Percentiles rank a stretch among this genome's conserved stretches.
phyloP scores from a whole-genome alignment of 441 rosid species.

The Corymbia calophylla region DNA sequence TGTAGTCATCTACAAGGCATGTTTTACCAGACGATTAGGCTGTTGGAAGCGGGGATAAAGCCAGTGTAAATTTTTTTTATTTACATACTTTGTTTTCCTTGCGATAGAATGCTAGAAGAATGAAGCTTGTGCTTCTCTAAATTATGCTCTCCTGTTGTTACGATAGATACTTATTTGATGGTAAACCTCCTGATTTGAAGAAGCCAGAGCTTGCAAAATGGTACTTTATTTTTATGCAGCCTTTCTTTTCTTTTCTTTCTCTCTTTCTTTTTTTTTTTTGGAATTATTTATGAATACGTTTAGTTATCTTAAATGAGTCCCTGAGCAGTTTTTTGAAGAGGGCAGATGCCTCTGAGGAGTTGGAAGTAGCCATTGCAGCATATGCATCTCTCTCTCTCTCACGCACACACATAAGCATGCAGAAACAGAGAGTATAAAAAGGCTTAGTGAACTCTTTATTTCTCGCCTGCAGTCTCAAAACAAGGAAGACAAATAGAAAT shows the following conservation, averaged over 20 bases:
- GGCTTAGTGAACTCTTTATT: not conserved
- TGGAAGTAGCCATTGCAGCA: constrained; percentile 67
- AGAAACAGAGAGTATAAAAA: not conserved
- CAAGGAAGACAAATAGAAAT: constrained; percentile 89
- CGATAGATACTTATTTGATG: constrained; percentile 79
- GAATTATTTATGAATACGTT: not conserved
- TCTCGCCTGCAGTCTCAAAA: constrained; percentile 46
- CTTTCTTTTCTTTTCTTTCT: not conserved
- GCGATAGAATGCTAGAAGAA: not conserved
- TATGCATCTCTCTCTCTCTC: not conserved
- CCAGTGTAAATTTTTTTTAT: constrained; percentile 47
- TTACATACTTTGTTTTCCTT: not conserved
- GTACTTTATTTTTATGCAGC: constrained; percentile 10
- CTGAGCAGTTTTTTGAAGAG: constrained; percentile 67
- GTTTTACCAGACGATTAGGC: constrained; percentile 85
- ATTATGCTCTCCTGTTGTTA: not conserved
- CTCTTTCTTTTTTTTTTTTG: too few species aligned
- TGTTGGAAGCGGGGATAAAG: constrained; percentile 89
- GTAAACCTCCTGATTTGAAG: constrained; percentile 84
- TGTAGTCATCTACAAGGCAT: constrained; percentile 89
- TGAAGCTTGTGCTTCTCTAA: not conserved
- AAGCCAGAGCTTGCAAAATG: constrained; percentile 88
- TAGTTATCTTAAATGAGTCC: not conserved
- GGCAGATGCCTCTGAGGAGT: constrained; percentile 72
- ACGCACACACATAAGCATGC: not conserved